Evolutionary conservation across 768 basidiomycete genomes (phyloP).

Genomic region (Russula dissimulans): DNA sequence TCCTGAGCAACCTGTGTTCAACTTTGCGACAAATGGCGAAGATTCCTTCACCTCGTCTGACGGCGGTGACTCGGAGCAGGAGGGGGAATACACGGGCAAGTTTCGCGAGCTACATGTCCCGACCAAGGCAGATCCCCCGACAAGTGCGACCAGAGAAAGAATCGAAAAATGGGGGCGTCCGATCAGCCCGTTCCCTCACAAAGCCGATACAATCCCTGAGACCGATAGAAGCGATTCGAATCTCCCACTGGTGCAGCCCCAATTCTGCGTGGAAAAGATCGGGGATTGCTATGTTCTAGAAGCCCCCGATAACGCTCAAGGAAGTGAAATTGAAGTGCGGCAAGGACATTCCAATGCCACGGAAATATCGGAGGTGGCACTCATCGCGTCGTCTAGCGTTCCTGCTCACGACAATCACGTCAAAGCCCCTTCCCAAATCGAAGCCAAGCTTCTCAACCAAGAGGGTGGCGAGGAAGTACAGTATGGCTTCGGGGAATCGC

Average conservation of each 20-base stretch:
- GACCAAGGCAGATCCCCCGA: conserved; percentile 59
- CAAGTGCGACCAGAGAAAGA: conserved; percentile 40
- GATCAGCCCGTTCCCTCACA: conserved; percentile 52
- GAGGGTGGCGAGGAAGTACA: background rate
- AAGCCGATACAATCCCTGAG: conserved; percentile 21
- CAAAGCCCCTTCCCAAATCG: background rate
- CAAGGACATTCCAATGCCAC: background rate
- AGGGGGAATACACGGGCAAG: conserved; percentile 61
- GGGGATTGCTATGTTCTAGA: conserved; percentile 3
- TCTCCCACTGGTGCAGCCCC: background rate
- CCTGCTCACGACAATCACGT: background rate
- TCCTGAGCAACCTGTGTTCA: conserved; percentile 18
- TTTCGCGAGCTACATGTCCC: conserved; percentile 48
- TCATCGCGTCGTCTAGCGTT: background rate
- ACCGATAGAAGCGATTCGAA: conserved; percentile 15
- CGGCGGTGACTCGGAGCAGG: conserved; percentile 28
- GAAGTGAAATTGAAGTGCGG: background rate
- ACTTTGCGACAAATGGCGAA: conserved; percentile 16
- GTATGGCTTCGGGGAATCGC: background rate
- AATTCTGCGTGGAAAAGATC: background rate
- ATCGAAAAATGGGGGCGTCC: conserved; percentile 61
- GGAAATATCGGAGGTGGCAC: background rate
- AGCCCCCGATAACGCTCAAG: background rate
- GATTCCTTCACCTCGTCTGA: conserved; percentile 19
- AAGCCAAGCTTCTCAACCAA: background rate